Base-by-base conservation (phyloP, 495 filamentous ascomycete species). In the Penicillium malachiteum region DNA sequence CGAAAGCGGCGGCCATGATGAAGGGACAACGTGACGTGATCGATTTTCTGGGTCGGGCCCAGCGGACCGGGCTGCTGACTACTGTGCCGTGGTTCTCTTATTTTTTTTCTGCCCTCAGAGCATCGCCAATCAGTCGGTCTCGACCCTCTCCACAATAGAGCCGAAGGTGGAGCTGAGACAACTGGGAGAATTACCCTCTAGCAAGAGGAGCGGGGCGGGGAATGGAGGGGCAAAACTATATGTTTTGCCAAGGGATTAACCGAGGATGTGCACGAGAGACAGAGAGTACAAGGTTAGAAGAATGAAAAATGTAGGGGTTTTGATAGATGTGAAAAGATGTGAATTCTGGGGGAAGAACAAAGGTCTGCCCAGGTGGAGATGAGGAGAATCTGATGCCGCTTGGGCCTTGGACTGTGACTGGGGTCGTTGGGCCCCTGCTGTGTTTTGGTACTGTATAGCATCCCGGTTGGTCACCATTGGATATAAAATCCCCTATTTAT, bases 1-100 rank as follows among this genome's bases (percentile, higher is more conserved):
- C 90, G 54, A 83, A 76, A 18, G 73, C 73, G 56, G 79, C 77
- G 52, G 79, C 75, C 79, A 82, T 82, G 54, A 54, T 67, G 62
- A 55, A 54, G 57, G 58, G 58, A 60, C 58, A 71, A 68, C 69
- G 73, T 74, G 73, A 76, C 73, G 73, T 74, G 70, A 76, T 73
- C 65, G 71, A 73, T 72, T 69, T 65, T 68, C 61, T 55, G 59
- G 62, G 48, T 57, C 55, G 51, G 52, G 56, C 57, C 62, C 54
- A 54, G 56, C 51, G 57, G 59, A 52, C 53, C 57, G 52, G 52
- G 21, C 45, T 57, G 54, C 53, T 61, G 58, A 62, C 62, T 26
- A 26, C 21, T 65, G 60, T 63, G 56, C 56, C 55, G 52, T 59
- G 46, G 54, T 50, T 63, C 35, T 47, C 34, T 50, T 45, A 26